Evolutionary conservation across 331 rosid species (phyloP).

Genomic region (Quercus tomentella): DNA sequence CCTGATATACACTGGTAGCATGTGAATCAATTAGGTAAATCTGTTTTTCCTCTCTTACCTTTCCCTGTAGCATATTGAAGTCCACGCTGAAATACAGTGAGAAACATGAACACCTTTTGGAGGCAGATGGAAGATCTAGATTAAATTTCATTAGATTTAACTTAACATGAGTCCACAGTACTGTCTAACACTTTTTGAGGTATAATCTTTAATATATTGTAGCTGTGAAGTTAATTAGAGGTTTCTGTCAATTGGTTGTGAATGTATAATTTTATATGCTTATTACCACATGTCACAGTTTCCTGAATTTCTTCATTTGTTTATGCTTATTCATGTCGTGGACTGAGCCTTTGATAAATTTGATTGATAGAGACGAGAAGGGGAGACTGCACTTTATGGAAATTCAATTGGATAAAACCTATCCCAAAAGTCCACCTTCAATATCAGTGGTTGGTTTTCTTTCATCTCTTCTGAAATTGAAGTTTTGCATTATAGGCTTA

Average conservation of each 20-base stretch:
- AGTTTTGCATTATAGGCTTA: neutral
- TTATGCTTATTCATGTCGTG: neutral
- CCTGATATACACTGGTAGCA: neutral
- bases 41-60: neutral
- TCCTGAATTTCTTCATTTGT: neutral
- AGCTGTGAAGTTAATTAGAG: neutral
- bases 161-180: neutral
- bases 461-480: neutral
- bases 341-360: neutral
- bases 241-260: neutral
- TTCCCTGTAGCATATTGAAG: neutral
- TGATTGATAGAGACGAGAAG: constrained; percentile 28
- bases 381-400: constrained; percentile 24
- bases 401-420: constrained; percentile 25
- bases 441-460: constrained; percentile 29
- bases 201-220: neutral
- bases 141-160: neutral
- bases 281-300: neutral
- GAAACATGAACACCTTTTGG: neutral
- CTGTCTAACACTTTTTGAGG: neutral
- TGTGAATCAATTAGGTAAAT: neutral
- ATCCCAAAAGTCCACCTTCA: constrained; percentile 33
- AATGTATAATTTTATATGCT: neutral
- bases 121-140: neutral
- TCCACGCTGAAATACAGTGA: neutral